Base-by-base conservation (phyloP, 1,284 basidiomycete genomes). In the Trichosporon faecale region DNA sequence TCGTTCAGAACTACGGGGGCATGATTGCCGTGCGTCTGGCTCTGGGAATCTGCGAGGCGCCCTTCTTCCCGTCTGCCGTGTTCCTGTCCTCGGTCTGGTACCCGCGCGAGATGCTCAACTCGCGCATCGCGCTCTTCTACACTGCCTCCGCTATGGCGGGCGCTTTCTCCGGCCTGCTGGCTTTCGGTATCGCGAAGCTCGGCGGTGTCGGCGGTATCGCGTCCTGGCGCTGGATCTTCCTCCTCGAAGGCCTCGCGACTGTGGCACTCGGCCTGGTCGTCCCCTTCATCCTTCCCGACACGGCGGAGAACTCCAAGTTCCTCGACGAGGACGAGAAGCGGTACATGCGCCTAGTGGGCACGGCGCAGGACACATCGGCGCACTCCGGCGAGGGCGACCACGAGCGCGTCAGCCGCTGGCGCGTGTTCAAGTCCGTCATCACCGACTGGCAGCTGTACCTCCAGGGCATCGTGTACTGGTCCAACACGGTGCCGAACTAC, bases 221-320 rank as follows among this genome's bases (percentile, higher is more conserved):
- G 14, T 75, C 75, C 5, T 80, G 79, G 79, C 70, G 74, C 8
- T 77, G 68, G 68, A 77, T 79, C 66, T 79, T 70, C 71, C 29
- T 68, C 16, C 27, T 71, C n/a, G 69, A 70, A 40, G 69, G 69
- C 21, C 44, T 52, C 18, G 21, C 44, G 35, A 70, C 69, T 6
- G 29, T 69, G 33, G 64, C 9, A 6, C 64, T 70, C 5, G 66
- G 27, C 16, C 29, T 67, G 7, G 23, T 66, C 29, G 65, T 65
- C 31, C 61, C 60, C 18, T 71, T 71, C 67, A 27, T 66, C 49
- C 70, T 68, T 7, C 33, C 57, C 35, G 70, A 71, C 70, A 46
- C 40, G 12, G 57, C 70, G 0, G 52, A 25, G 16, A 66, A 31
- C 16, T 27, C 60, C 27, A 64, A 64, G 60, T 68, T 61, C 37